A percentile compares a stretch with the other conserved stretches of the same genome.
Evolutionary conservation across 1,284 basidiomycete species (phyloP).

Genomic region (Pseudozyma thailandica): DNA sequence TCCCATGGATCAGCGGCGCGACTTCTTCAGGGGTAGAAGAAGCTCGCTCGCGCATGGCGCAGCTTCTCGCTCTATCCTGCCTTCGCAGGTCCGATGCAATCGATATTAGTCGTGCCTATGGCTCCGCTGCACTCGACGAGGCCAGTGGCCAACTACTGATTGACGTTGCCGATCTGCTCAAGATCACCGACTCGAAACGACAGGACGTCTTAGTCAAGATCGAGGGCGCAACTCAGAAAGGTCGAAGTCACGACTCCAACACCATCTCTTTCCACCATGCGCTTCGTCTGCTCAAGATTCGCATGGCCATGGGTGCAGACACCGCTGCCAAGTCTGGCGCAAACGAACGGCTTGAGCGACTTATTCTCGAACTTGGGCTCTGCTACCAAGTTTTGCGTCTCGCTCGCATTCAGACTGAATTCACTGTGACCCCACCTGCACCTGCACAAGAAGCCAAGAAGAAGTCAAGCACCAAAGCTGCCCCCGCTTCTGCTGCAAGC

Average conservation of each 20-base stretch:
- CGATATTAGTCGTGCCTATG: slow-evolving; percentile 29
- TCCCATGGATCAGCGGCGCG: slow-evolving; percentile 7
- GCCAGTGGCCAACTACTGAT: slow-evolving; percentile 15
- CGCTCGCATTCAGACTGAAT: slow-evolving; percentile 22
- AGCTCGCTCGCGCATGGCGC: background rate
- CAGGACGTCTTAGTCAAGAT: slow-evolving; percentile 42
- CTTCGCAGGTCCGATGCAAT: slow-evolving; percentile 31
- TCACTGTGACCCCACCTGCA: slow-evolving; percentile 3
- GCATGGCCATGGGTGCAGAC: slow-evolving; percentile 22
- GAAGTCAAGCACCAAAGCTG: slow-evolving; percentile 13
- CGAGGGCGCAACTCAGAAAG: slow-evolving; percentile 36
- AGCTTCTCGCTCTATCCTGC: slow-evolving; percentile 23
- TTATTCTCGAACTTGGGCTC: slow-evolving; percentile 31
- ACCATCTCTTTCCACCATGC: slow-evolving; percentile 32
- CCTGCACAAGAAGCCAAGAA: slow-evolving; percentile 26
- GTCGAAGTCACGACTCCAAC: slow-evolving; percentile 37
- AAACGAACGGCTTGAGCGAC: slow-evolving; percentile 12
- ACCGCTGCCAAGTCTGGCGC: background rate
- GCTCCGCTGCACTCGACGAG: background rate
- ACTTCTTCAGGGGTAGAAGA: background rate
- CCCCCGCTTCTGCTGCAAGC: background rate
- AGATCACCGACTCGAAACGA: slow-evolving; percentile 43
- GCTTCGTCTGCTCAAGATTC: slow-evolving; percentile 43
- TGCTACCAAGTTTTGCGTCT: slow-evolving; percentile 34
- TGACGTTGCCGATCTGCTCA: slow-evolving; percentile 32